A percentile compares a stretch with the other conserved stretches of the same genome.
These are phyloP conservation scores for Oryza longistaminata DNA, from an alignment of 176 grass and related monocot genomes.

Conservation along the genomic window DNA sequence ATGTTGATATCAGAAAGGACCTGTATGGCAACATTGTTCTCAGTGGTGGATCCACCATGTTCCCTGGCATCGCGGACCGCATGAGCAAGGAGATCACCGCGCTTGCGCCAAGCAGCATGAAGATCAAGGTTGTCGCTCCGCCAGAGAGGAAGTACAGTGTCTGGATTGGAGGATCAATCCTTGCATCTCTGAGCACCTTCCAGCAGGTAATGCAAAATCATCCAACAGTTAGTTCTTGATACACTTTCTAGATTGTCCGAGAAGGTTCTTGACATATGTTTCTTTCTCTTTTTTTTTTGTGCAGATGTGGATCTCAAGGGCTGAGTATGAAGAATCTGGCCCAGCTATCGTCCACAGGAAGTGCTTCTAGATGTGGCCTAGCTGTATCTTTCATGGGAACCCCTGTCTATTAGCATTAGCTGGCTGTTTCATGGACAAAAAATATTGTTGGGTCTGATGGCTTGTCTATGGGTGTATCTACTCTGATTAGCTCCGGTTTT, in stretches of 20 bases:
- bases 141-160: slow-evolving; percentile 94
- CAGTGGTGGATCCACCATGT: slow-evolving; percentile 90
- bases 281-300: slow-evolving; percentile 13
- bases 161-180: slow-evolving; percentile 87
- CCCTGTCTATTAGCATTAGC: slow-evolving; percentile 35
- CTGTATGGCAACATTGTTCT: slow-evolving; percentile 87
- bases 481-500: slow-evolving; percentile 25
- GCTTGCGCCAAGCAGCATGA: slow-evolving; percentile 85
- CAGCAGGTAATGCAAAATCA: slow-evolving; percentile 59
- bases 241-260: neutral
- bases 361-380: slow-evolving; percentile 59
- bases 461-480: slow-evolving; percentile 47
- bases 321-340: slow-evolving; percentile 77
- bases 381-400: slow-evolving; percentile 18
- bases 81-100: slow-evolving; percentile 93
- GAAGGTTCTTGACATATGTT: slow-evolving; percentile 26
- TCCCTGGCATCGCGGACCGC: slow-evolving; percentile 75
- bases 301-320: slow-evolving; percentile 90
- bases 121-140: slow-evolving; percentile 81
- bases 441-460: slow-evolving; percentile 36
- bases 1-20: slow-evolving; percentile 86
- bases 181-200: slow-evolving; percentile 85
- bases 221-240: neutral
- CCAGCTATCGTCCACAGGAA: slow-evolving; percentile 88
- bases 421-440: slow-evolving; percentile 36